Evolutionary conservation across 2,329 filamentous ascomycete species (phyloP), one percentile per base, ranked within the genome.

Genomic region (Dactylonectria estremocensis): DNA sequence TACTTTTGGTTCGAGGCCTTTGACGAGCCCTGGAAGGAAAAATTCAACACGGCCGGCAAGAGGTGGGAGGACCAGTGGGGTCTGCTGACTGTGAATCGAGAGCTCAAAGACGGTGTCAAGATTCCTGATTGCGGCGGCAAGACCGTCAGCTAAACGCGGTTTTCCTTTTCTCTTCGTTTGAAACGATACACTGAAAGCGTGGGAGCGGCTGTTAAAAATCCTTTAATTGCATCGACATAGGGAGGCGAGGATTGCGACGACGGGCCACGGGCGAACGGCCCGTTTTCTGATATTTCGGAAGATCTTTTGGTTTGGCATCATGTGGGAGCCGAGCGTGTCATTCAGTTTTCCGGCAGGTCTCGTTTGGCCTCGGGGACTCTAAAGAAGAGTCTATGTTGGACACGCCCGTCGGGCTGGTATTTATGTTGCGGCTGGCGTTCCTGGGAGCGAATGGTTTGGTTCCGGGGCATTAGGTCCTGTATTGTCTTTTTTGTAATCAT

Each of bases 1-100:
- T 98, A 97, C 80, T 98, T 98, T 78, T 98, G 95, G 95, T 98
- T 98, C 79, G 93, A 95, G 78, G 94, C 95, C 10, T 98, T 98
- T 79, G 95, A 98, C 78, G 95, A 98, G 85, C 95, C 95, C 2
- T 98, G 95, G 95, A 98, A 98, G 84, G 85, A 92, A 62, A 77
- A 81, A 18, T 97, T 91, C 83, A 92, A 98, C 79, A 85, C 84
- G 5, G 81, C 81, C 64, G 84, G 86, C 46, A 86, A 95, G 83
- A 87, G 93, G 59, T 98, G 95, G 95, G 95, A 98, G 83, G 94
- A 97, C 79, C 93, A 97, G 79, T 98, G 95, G 95, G 95, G 96
- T 10, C 83, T 98, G 14, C 91, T 98, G 90, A 94, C 97, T 74
- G 88, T 94, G 3, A 87, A 94, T 76, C 90, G 95, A 64, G 94